phyloP scores from a whole-genome alignment of 148 eudicot species.

The Arctostaphylos glauca region DNA sequence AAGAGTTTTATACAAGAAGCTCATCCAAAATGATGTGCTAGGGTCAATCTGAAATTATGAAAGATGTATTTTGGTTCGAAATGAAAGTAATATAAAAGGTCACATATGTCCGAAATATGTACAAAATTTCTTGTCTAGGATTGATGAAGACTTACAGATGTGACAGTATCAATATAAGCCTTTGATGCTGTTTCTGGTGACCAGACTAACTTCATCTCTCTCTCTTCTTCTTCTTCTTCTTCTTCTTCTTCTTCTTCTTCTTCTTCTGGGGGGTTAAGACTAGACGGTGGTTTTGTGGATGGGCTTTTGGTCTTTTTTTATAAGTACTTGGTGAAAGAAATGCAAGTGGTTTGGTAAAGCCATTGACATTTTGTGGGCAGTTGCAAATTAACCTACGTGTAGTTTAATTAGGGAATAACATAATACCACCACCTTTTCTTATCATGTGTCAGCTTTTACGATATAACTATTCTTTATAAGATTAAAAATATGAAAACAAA shows the following conservation, averaged over 20 bases:
- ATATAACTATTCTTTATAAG: background rate
- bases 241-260: background rate
- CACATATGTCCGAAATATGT: background rate
- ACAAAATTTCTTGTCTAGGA: background rate
- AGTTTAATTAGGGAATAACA: background rate
- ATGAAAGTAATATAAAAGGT: background rate
- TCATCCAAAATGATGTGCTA: background rate
- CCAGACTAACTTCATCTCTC: constrained; percentile 44
- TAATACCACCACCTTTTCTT: background rate
- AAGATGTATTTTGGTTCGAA: background rate
- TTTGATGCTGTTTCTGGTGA: constrained; percentile 40
- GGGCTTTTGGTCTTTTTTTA: background rate
- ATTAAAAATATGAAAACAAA: background rate
- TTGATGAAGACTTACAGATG: constrained; percentile 29
- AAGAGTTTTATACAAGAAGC: background rate
- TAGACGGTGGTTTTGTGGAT: background rate
- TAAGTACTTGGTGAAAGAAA: background rate
- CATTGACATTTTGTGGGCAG: constrained; percentile 6
- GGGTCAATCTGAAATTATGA: background rate
- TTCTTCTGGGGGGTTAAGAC: background rate
- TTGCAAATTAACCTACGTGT: background rate
- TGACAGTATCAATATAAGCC: constrained; percentile 40
- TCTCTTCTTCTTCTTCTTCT: background rate
- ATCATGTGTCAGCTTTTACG: background rate
- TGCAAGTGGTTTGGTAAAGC: background rate